phyloP scores from a whole-genome alignment of 768 basidiomycete species.

The Suillus spraguei region DNA sequence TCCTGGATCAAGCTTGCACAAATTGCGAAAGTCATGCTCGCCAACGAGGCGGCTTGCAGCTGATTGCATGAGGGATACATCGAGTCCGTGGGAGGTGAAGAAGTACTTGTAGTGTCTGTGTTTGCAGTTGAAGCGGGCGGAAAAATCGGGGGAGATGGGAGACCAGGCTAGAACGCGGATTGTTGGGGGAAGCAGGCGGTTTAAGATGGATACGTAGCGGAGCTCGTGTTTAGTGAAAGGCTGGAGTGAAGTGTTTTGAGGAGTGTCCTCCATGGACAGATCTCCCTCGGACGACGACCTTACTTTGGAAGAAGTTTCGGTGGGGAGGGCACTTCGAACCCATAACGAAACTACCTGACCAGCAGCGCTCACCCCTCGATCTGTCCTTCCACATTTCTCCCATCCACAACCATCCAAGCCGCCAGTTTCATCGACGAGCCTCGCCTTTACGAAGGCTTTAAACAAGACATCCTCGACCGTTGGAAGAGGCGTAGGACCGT shows the following conservation, averaged over 20 bases:
- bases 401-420: slow-evolving; percentile 89
- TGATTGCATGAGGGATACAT: slow-evolving; percentile 73
- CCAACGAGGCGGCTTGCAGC: slow-evolving; percentile 77
- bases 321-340: slow-evolving; percentile 71
- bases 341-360: slow-evolving; percentile 93
- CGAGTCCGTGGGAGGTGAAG: slow-evolving; percentile 63
- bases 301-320: slow-evolving; percentile 1
- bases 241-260: not conserved
- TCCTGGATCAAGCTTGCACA: slow-evolving; percentile 89
- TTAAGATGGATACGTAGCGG: not conserved
- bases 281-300: not conserved
- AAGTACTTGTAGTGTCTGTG: slow-evolving; percentile 98
- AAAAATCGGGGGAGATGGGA: slow-evolving; percentile 76
- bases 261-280: not conserved
- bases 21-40: slow-evolving; percentile 93
- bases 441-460: slow-evolving; percentile 73
- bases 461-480: slow-evolving; percentile 92
- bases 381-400: slow-evolving; percentile 92
- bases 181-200: not conserved
- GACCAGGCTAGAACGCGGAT: slow-evolving; percentile 82
- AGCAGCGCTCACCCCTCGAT: slow-evolving; percentile 91
- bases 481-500: slow-evolving; percentile 68
- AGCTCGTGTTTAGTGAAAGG: not conserved
- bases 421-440: slow-evolving; percentile 71
- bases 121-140: slow-evolving; percentile 85